Evolutionary conservation across 2,329 filamentous ascomycete genomes (phyloP), one percentile per base, ranked within the genome.

Genomic region (Moelleriella libera): DNA sequence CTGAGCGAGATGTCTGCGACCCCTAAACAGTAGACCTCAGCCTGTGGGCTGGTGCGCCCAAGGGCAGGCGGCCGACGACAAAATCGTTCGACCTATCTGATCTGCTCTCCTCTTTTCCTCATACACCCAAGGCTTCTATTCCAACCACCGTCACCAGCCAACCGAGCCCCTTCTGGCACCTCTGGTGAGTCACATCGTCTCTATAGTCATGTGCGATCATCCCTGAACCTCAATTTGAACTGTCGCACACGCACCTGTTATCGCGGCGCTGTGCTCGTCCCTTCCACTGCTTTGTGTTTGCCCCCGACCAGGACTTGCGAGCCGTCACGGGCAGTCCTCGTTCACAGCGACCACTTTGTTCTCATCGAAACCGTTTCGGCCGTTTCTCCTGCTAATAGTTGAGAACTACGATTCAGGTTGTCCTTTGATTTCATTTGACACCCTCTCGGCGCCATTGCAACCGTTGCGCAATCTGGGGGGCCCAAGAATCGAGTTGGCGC

Each of bases 61-160:
- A 39, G 11, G 30, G 42, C 32, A 48, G 52, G 52, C 52, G 42
- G 52, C 55, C 57, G 58, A 56, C 59, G 62, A 63, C 64, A 65
- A 67, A 66, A 65, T 66, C 63, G 57, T 61, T 61, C 58, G 58
- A 62, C 63, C 58, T 65, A 58, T 53, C 56, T 58, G 57, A 56
- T 58, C 62, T 51, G 51, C 55, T 67, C 21, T 21, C 65, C 65
- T 68, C 65, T 67, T 67, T 67, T 68, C 65, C 63, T 61, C 62
- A 62, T 65, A 58, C 64, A 66, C 65, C 64, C 62, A 60, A 58
- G 45, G 60, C 63, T 60, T 57, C 57, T 61, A 57, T 56, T 57
- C 59, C 58, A 51, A 54, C 57, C 57, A 53, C 59, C 62, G 56
- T 57, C 59, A 61, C 57, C 59, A 60, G 57, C 56, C 61, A 56